Evolutionary conservation across 768 basidiomycete genomes (phyloP).

Genomic region (Fibroporia radiculosa): DNA sequence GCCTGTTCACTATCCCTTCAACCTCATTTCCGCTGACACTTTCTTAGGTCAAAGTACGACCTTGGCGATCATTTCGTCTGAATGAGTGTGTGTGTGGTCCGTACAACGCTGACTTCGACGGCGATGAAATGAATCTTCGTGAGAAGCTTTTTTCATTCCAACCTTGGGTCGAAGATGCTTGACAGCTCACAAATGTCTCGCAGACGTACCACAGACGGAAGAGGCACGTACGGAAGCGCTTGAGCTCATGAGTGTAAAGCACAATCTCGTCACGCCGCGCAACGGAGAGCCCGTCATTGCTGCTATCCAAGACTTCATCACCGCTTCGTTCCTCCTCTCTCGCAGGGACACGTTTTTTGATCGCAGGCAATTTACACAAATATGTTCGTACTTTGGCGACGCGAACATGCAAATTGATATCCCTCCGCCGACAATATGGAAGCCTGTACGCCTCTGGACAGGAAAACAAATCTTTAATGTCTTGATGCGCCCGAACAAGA

Average conservation of each 20-base stretch:
- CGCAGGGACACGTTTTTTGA: conserved; percentile 90
- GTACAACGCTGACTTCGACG: conserved; percentile 99
- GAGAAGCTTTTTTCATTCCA: conserved; percentile 24
- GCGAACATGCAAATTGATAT: conserved; percentile 90
- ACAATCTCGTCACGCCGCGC: conserved; percentile 94
- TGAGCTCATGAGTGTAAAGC: conserved; percentile 94
- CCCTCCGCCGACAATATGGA: conserved; percentile 91
- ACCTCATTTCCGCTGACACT: conserved; percentile 1
- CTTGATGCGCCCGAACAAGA: conserved; percentile 88
- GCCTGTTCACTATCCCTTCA: conserved; percentile 13
- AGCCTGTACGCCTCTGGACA: conserved; percentile 91
- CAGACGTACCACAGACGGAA: conserved; percentile 98
- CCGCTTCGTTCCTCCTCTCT: conserved; percentile 92
- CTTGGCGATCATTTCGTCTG: conserved; percentile 94
- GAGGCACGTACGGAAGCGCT: conserved; percentile 96
- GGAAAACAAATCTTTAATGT: conserved; percentile 99
- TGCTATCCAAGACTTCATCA: conserved; percentile 99
- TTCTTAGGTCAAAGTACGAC: conserved; percentile 74
- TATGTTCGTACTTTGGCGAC: conserved; percentile 91
- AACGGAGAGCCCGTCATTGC: conserved; percentile 99
- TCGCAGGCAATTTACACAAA: conserved; percentile 91
- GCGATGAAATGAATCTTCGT: conserved; percentile 99
- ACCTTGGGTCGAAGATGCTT: no score
- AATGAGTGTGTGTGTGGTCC: conserved; percentile 99
- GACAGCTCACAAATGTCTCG: background rate